Evolutionary conservation across 2,329 filamentous ascomycete species (phyloP), one percentile per base, ranked within the genome.

Genomic region (Trichophyton simii): DNA sequence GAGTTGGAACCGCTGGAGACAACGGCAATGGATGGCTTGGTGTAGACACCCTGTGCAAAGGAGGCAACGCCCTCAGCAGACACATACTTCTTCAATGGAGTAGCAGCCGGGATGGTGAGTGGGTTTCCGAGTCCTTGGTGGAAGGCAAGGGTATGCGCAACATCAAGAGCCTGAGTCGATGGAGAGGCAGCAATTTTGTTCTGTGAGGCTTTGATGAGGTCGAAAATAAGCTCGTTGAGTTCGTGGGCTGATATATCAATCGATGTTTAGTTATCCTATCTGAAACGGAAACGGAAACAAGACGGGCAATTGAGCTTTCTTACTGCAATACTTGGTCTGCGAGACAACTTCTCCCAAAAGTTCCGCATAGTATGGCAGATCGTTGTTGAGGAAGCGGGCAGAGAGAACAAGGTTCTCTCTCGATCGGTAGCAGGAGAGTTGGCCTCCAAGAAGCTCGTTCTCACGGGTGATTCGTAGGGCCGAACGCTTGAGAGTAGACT

Each of bases 311-410:
- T 22, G 52, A 52, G 44, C n/a, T 15, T 9, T 72, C 76, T 69
- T 73, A 86, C 83, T 75, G 65, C 86, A 85, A 76, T 89, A 99
- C 79, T 90, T 94, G 69, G 92, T 95, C 77, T 89, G 80, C 64
- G 87, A 86, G 71, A 94, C 82, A 70, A 96, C 88, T 81, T 99
- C 95, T 72, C 87, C 90, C 68, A 99, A 83, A 67, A 99, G 83
- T 81, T 99, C 94, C 71, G 91, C 85, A 76, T 96, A 99, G 84
- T 97, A 99, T 68, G 94, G 94, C 68, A 99, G 85, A 75, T 99
- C 91, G 74, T 94, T 86, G 74, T 90, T 86, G 68, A 99, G 85
- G 83, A 99, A 99, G 80, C 88, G 95, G 74, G 94, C 89, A 77
- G 92, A 87, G 71, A 99, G 80, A 63, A 99, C 85, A 66, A 99